Evolutionary conservation across 106 monocot genomes (phyloP).

Genomic region (Iris macrosiphon): DNA sequence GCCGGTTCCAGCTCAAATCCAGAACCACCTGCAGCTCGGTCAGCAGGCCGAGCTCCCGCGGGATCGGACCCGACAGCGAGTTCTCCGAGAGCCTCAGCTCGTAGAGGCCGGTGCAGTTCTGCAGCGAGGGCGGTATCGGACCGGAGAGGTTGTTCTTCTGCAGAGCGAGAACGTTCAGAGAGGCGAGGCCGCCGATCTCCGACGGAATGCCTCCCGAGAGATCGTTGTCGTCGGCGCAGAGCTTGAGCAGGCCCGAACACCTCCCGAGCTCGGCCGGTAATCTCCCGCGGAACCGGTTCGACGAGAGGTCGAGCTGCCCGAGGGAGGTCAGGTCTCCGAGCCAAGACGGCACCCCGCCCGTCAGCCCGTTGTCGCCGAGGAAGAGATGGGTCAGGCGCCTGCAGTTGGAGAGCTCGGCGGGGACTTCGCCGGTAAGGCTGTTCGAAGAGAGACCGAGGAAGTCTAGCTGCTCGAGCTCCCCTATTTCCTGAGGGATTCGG

Average conservation of each 20-base stretch:
- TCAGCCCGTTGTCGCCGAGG: conserved; percentile 45
- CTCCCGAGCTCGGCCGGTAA: conserved; percentile 60
- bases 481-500: conserved; percentile 39
- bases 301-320: conserved; percentile 82
- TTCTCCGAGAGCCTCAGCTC: conserved; percentile 71
- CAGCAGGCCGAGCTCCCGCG: conserved; percentile 51
- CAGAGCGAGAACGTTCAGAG: conserved; percentile 60
- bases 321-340: conserved; percentile 48
- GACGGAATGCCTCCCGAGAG: conserved; percentile 70
- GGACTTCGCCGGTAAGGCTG: conserved; percentile 50
- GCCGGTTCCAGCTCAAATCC: conserved; percentile 64
- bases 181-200: conserved; percentile 64
- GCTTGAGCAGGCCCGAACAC: conserved; percentile 58
- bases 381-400: conserved; percentile 53
- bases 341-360: conserved; percentile 62
- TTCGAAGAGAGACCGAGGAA: conserved; percentile 76
- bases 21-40: conserved; percentile 75
- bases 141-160: conserved; percentile 71
- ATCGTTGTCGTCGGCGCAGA: conserved; percentile 61
- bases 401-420: conserved; percentile 51
- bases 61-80: conserved; percentile 55
- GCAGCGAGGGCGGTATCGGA: conserved; percentile 47
- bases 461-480: conserved; percentile 36
- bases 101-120: conserved; percentile 51
- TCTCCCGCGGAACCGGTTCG: conserved; percentile 46